Percentiles rank a stretch among this genome's conserved stretches.
Conservation (phyloP, 2,329 filamentous ascomycete genomes). For the Fusarium sp. region DNA sequence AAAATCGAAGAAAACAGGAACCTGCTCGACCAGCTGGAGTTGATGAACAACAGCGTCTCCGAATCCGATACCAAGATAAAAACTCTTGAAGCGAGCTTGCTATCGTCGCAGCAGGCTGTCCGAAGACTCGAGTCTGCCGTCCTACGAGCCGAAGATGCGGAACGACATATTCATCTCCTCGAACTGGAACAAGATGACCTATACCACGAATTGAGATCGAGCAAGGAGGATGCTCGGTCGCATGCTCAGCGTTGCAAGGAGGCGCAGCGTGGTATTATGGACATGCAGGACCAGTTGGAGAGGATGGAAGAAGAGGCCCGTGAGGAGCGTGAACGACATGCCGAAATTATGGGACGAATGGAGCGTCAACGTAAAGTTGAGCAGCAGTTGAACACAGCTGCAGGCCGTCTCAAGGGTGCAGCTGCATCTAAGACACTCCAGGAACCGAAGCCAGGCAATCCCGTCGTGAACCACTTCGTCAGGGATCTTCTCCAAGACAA, state of each 20-base stretch:
- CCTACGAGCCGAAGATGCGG: slow-evolving; percentile 79
- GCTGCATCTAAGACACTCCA: slow-evolving; percentile 76
- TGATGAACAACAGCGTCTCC: slow-evolving; percentile 80
- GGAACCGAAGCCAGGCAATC: slow-evolving; percentile 68
- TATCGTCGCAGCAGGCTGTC: slow-evolving; percentile 81
- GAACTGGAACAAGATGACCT: slow-evolving; percentile 84
- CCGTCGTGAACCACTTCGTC: slow-evolving; percentile 94
- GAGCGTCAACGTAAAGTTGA: slow-evolving; percentile 86
- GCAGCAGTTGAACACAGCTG: slow-evolving; percentile 81
- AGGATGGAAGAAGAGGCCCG: slow-evolving; percentile 85
- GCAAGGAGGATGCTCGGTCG: slow-evolving; percentile 79
- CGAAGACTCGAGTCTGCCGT: slow-evolving; percentile 80
- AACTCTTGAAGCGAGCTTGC: slow-evolving; percentile 78
- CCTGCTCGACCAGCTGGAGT: slow-evolving; percentile 86
- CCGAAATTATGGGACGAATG: slow-evolving; percentile 83
- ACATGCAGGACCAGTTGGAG: slow-evolving; percentile 89
- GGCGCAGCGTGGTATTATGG: slow-evolving; percentile 81
- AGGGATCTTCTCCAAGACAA: slow-evolving; percentile 96
- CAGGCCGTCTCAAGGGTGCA: slow-evolving; percentile 82
- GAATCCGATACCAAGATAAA: slow-evolving; percentile 85
- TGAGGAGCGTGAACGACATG: slow-evolving; percentile 83
- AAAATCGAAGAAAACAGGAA: slow-evolving; percentile 85
- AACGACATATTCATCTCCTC: slow-evolving; percentile 80
- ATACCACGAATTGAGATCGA: slow-evolving; percentile 73
- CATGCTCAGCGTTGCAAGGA: slow-evolving; percentile 86